Evolutionary conservation across 164 flowering plant genomes (phyloP).

Genomic region (Umbilicus rupestris): DNA sequence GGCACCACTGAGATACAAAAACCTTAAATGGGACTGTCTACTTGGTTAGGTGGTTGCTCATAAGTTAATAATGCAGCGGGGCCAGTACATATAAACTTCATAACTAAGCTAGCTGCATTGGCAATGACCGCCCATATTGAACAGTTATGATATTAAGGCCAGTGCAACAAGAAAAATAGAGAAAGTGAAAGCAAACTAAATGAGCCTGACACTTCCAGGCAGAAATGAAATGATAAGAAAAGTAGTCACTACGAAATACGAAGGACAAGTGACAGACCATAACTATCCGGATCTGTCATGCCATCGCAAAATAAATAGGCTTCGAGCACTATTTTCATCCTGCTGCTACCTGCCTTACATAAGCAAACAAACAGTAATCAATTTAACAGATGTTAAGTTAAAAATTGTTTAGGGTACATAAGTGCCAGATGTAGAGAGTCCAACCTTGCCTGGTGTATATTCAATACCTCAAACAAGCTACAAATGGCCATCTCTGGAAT

Average conservation of each 20-base stretch:
- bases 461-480: too few species aligned
- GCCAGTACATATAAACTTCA: background rate
- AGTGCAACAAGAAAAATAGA: background rate
- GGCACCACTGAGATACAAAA: background rate
- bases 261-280: background rate
- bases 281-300: background rate
- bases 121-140: background rate
- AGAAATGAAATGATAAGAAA: background rate
- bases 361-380: background rate
- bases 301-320: background rate
- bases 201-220: background rate
- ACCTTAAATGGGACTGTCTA: background rate
- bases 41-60: background rate
- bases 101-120: too few species aligned
- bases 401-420: too few species aligned
- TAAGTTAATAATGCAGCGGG: background rate
- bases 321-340: background rate
- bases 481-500: too few species aligned
- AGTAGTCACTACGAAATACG: background rate
- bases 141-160: background rate
- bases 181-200: background rate
- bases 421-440: too few species aligned
- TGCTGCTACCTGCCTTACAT: background rate
- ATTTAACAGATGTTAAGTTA: too few species aligned
- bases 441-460: too few species aligned